Evolutionary conservation across 2,329 filamentous ascomycete species (phyloP).

Genomic region (Aspergillus neoniger): DNA sequence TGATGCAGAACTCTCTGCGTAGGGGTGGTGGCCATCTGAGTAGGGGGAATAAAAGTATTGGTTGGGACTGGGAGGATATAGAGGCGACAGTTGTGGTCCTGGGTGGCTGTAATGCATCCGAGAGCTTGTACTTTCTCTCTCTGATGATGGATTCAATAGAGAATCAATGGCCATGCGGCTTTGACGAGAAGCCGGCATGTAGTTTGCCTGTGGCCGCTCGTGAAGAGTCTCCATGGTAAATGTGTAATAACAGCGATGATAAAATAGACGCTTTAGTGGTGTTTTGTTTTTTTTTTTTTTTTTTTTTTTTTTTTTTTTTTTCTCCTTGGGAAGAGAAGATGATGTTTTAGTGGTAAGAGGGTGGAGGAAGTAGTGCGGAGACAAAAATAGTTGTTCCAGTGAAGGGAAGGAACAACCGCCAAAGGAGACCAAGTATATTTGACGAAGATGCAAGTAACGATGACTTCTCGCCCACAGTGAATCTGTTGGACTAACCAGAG

Average conservation of each 20-base stretch:
- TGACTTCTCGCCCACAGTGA: not conserved
- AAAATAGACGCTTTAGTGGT: not conserved
- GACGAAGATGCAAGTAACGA: not conserved
- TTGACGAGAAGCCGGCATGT: constrained; percentile 29
- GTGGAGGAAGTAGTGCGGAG: not conserved
- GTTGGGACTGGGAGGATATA: constrained; percentile 33
- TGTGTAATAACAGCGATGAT: not conserved
- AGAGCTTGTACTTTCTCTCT: constrained; percentile 19
- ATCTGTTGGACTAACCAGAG: not conserved
- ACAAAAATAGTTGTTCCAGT: not conserved
- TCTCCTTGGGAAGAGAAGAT: no score
- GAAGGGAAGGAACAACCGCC: not conserved
- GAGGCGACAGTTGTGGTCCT: constrained; percentile 30
- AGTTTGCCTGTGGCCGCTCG: constrained; percentile 18
- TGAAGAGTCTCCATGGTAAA: constrained; percentile 17
- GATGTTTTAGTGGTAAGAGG: not conserved
- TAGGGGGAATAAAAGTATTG: constrained; percentile 30
- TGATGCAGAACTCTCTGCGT: constrained; percentile 12
- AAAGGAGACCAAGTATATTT: not conserved
- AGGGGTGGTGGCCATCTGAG: constrained; percentile 26
- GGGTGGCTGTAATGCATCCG: constrained; percentile 21
- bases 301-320: no score
- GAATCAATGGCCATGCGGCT: constrained; percentile 39
- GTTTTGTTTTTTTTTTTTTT: no score
- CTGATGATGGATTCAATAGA: constrained; percentile 34